Base-by-base conservation (phyloP, 805 yeast species). In the Gaillardinia entomophila region DNA sequence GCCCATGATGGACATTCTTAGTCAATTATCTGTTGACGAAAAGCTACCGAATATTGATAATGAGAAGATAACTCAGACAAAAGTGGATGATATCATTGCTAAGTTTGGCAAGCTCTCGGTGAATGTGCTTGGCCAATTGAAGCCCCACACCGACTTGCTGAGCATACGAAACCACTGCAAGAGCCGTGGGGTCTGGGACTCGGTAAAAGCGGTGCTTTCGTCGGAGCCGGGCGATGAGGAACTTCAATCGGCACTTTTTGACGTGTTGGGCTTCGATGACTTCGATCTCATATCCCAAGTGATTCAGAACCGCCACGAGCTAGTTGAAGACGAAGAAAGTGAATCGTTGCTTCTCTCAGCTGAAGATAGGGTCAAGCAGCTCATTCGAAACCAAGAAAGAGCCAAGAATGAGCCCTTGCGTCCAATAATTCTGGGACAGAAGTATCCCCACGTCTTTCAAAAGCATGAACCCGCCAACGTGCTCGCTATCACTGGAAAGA, bases 401-500 rank as follows among this genome's bases (percentile, higher is more conserved):
- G 71, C 79, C 0, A 73, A 68, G 43, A 73, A 72, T 43, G 67
- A 66, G 31, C 60, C 62, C 15, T 48, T 80, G 12, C 66, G 65
- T 11, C 73, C 77, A 1, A 72, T 67, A 23, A 47, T 55, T 11
- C 52, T 64, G 4, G 66, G 62, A 24, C 71, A 71, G 13, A 62
- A 71, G 33, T 90, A 87, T 47, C 96, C 97, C 0, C 95, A 94
- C 58, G 97, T 92, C 2, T 92, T 71, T 55, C 76, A 83, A 41
- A 65, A 80, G 27, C 22, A 19, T 10, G 22, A 19, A 10, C 75
- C 73, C 31, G 86, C 77, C 27, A 77, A 79, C 20, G 53, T 86
- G n/a, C 29, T 60, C 12, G 78, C 89, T 0, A 73, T 86, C 28
- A 75, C 86, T 5, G 97, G 97, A 1, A 82, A 82, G 38, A 82